Conservation (phyloP, 139 green algal genomes). For the Micromonas commoda region DNA sequence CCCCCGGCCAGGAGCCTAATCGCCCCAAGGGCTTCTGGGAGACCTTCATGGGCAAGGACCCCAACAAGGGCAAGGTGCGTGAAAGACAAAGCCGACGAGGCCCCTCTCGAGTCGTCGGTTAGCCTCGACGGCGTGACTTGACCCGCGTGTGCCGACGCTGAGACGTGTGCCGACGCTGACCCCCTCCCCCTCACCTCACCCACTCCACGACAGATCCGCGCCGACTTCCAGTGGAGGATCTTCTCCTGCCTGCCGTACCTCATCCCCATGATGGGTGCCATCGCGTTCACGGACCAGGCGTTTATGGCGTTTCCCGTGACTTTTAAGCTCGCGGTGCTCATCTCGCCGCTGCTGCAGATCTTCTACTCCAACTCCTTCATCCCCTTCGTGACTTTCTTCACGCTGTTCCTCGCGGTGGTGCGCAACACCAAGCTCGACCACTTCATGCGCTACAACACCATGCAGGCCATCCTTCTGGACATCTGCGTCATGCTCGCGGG, state of each 20-base stretch:
- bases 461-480: slow-evolving; percentile 42
- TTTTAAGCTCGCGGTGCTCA: slow-evolving; percentile 7
- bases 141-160: no score
- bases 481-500: slow-evolving; percentile 38
- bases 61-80: neutral
- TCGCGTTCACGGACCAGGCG: slow-evolving; percentile 27
- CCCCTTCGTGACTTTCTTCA: slow-evolving; percentile 30
- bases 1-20: neutral
- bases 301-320: slow-evolving; percentile 5
- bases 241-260: slow-evolving; percentile 25
- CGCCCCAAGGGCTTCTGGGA: neutral
- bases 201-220: slow-evolving; percentile 63
- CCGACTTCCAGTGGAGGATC: slow-evolving; percentile 33
- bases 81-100: no score
- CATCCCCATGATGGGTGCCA: slow-evolving; percentile 27
- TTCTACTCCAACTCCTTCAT: slow-evolving; percentile 36
- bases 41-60: neutral
- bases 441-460: slow-evolving; percentile 41
- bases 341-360: slow-evolving; percentile 21
- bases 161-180: slow-evolving; percentile 68
- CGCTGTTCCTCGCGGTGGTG: slow-evolving; percentile 32
- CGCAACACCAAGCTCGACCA: slow-evolving; percentile 39
- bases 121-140: no score
- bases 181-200: slow-evolving; percentile 68
- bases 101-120: neutral